These are phyloP conservation scores for Pseudomicrostroma phylloplanum DNA, from an alignment of 1,284 basidiomycete genomes.

Conservation along the genomic window DNA sequence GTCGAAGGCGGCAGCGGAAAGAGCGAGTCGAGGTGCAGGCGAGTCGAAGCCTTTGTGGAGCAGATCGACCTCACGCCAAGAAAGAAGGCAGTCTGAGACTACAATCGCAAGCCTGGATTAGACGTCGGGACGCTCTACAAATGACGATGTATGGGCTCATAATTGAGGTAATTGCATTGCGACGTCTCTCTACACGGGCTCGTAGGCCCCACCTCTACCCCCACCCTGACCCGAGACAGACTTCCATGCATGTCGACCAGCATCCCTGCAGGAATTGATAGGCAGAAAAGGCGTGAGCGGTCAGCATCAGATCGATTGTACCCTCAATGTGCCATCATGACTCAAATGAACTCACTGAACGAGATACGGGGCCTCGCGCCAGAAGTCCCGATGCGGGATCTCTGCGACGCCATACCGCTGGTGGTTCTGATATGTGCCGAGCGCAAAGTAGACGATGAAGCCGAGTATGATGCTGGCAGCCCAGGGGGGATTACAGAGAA, in stretches of 20 bases:
- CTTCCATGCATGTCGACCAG: conserved; percentile 7
- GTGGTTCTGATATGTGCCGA: conserved; percentile 5
- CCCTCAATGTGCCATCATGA: not conserved
- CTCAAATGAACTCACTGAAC: not conserved
- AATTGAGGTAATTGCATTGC: too few species aligned
- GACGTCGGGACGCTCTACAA: too few species aligned
- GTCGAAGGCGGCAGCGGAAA: too few species aligned
- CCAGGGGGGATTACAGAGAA: too few species aligned
- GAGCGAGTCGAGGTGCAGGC: too few species aligned
- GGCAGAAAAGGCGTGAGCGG: not conserved
- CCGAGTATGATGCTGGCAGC: not conserved
- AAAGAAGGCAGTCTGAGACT: too few species aligned
- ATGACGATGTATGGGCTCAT: too few species aligned
- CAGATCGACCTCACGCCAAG: too few species aligned
- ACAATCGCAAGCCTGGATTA: too few species aligned
- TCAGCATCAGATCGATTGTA: not conserved
- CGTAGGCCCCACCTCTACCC: not conserved
- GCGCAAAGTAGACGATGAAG: not conserved
- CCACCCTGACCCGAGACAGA: not conserved
- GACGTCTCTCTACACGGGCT: not conserved
- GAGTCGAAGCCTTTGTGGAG: too few species aligned
- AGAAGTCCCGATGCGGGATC: conserved; percentile 6
- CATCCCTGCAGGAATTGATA: not conserved
- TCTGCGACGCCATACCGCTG: conserved; percentile 6
- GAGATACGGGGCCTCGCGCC: conserved; percentile 6